Evolutionary conservation across 2,329 filamentous ascomycete species (phyloP).

Genomic region (Penicillium oxalicum): DNA sequence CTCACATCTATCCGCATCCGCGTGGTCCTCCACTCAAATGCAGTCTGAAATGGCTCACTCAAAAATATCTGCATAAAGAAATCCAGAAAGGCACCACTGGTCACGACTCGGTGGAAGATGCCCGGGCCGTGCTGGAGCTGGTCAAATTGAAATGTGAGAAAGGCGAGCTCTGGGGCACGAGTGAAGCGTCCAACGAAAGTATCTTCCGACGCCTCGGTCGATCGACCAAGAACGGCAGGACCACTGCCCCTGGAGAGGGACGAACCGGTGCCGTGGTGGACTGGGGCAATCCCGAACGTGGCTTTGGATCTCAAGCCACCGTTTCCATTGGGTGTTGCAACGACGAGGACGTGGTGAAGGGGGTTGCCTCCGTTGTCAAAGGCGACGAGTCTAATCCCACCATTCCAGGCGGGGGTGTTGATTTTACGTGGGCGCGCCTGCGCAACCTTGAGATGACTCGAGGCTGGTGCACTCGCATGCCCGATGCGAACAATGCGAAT

Average conservation of each 20-base stretch:
- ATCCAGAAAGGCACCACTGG: constrained; percentile 78
- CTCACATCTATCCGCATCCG: constrained; percentile 82
- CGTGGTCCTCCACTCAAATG: constrained; percentile 85
- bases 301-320: constrained; percentile 52
- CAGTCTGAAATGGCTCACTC: constrained; percentile 79
- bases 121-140: constrained; percentile 82
- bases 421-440: constrained; percentile 59
- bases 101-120: constrained; percentile 91
- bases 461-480: constrained; percentile 53
- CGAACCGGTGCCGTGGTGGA: constrained; percentile 63
- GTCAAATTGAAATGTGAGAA: constrained; percentile 95
- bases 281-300: constrained; percentile 72
- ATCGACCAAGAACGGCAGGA: constrained; percentile 42
- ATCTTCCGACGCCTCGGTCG: constrained; percentile 77
- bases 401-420: constrained; percentile 49
- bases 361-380: constrained; percentile 48
- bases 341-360: constrained; percentile 54
- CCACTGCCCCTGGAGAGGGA: constrained; percentile 21
- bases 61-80: constrained; percentile 78
- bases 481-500: constrained; percentile 42
- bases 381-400: constrained; percentile 41
- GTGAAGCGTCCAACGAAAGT: constrained; percentile 73
- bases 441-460: constrained; percentile 55
- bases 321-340: constrained; percentile 51
- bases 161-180: constrained; percentile 77